These are phyloP conservation scores for Xerocomellus dryophilus DNA, from an alignment of 768 basidiomycete species.

Conservation along the genomic window DNA sequence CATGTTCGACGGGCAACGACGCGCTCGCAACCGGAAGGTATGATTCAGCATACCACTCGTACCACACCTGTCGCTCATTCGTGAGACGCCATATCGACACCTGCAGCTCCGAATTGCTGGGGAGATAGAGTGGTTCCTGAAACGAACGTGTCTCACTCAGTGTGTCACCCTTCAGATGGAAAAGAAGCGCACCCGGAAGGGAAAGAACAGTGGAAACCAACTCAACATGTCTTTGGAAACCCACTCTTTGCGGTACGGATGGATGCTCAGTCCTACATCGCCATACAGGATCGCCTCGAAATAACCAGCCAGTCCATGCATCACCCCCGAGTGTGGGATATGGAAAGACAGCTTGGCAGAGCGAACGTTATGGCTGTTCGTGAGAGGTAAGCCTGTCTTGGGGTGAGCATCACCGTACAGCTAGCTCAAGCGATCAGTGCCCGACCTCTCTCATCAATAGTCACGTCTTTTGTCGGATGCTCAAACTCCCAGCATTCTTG, in stretches of 20 bases:
- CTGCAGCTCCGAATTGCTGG: slow-evolving; percentile 86
- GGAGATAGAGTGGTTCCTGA: slow-evolving; percentile 91
- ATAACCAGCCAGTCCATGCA: slow-evolving; percentile 95
- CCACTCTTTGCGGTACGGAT: slow-evolving; percentile 81
- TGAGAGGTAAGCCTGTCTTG: slow-evolving; percentile 72
- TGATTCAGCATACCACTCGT: slow-evolving; percentile 97
- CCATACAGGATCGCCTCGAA: slow-evolving; percentile 93
- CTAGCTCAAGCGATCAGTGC: not conserved
- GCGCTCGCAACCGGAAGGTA: slow-evolving; percentile 65
- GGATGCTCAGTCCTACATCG: slow-evolving; percentile 89
- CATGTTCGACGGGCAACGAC: slow-evolving; percentile 19
- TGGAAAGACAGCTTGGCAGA: slow-evolving; percentile 84
- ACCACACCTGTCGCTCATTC: slow-evolving; percentile 90
- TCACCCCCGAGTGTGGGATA: slow-evolving; percentile 89
- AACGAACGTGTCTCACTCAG: not conserved
- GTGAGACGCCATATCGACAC: slow-evolving; percentile 95
- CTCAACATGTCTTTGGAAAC: slow-evolving; percentile 97
- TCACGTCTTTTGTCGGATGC: slow-evolving; percentile 81
- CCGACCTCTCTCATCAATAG: slow-evolving; percentile 69
- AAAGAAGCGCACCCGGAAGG: slow-evolving; percentile 64
- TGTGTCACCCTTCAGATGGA: not conserved
- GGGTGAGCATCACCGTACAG: slow-evolving; percentile 7
- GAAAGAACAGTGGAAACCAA: slow-evolving; percentile 98
- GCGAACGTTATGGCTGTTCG: slow-evolving; percentile 95
- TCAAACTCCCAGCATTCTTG: slow-evolving; percentile 99